Percentiles rank a stretch among this genome's conserved stretches.
These are phyloP conservation scores for Coemansia sp. DNA, from an alignment of 192 early-diverging fungal genomes.

Conservation along the genomic window DNA sequence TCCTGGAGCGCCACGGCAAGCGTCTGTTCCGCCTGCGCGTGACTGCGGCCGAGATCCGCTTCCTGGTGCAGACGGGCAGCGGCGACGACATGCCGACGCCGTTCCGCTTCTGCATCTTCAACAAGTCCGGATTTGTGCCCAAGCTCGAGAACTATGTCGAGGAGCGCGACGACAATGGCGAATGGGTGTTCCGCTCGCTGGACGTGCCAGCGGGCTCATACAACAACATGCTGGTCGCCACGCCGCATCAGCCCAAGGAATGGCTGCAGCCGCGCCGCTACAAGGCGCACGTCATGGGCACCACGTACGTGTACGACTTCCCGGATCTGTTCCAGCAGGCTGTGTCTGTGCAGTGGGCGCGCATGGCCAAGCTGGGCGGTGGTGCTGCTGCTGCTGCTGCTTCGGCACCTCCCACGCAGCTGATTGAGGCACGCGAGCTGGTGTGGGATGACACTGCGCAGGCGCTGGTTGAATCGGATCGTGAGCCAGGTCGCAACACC, in stretches of 20 bases:
- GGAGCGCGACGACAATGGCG: slow-evolving; percentile 75
- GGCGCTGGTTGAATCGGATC: slow-evolving; percentile 66
- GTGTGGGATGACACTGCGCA: slow-evolving; percentile 79
- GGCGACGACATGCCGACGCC: slow-evolving; percentile 66
- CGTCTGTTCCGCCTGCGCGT: slow-evolving; percentile 92
- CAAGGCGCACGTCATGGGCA: slow-evolving; percentile 97
- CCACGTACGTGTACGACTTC: slow-evolving; percentile 99
- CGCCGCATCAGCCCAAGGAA: slow-evolving; percentile 91
- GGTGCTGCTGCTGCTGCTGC: slow-evolving; percentile 32
- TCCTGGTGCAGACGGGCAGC: slow-evolving; percentile 76
- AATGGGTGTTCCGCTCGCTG: slow-evolving; percentile 85
- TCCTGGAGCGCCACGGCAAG: slow-evolving; percentile 92
- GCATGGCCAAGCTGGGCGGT: slow-evolving; percentile 30
- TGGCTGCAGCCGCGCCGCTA: slow-evolving; percentile 95
- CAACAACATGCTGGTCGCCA: slow-evolving; percentile 77
- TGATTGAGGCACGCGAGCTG: slow-evolving; percentile 82
- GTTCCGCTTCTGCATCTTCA: slow-evolving; percentile 88
- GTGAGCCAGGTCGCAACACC: slow-evolving; percentile 85
- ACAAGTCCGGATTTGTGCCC: slow-evolving; percentile 88
- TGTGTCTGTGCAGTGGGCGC: slow-evolving; percentile 77
- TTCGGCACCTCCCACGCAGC: slow-evolving; percentile 57
- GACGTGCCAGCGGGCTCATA: slow-evolving; percentile 73
- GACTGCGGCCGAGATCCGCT: slow-evolving; percentile 95
- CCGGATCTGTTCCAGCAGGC: slow-evolving; percentile 94
- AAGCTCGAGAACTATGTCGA: slow-evolving; percentile 94